Evolutionary conservation across 805 yeast species (phyloP).

Genomic region (Candida bentonensis): DNA sequence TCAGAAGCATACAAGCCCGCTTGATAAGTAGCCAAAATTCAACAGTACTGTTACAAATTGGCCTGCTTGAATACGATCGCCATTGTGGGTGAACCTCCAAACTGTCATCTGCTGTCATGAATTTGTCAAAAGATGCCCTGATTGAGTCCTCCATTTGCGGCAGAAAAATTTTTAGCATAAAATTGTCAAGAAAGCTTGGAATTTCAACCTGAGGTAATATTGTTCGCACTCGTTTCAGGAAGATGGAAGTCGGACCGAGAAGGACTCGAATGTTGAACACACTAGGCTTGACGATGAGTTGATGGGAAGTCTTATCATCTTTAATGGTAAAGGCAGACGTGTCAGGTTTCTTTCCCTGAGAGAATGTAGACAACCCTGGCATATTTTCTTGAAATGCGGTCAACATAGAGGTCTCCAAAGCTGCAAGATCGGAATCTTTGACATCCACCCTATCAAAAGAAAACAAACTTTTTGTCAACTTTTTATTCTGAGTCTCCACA

Average conservation of each 20-base stretch:
- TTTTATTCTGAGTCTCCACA: constrained; percentile 2
- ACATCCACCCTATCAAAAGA: constrained; percentile 21
- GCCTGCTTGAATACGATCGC: constrained; percentile 17
- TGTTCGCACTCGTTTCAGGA: constrained; percentile 43
- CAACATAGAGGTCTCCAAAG: constrained; percentile 27
- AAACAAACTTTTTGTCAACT: constrained; percentile 7
- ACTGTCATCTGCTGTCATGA: constrained; percentile 28
- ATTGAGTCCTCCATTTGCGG: constrained; percentile 49
- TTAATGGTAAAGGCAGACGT: constrained; percentile 40
- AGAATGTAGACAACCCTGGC: constrained; percentile 41
- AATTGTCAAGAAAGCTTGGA: constrained; percentile 40
- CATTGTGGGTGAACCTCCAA: constrained; percentile 22
- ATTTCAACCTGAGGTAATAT: constrained; percentile 22
- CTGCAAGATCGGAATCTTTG: constrained; percentile 10
- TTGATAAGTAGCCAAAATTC: constrained; percentile 34
- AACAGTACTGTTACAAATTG: constrained; percentile 27
- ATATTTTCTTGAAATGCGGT: constrained; percentile 44
- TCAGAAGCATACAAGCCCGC: constrained; percentile 37
- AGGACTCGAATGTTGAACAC: constrained; percentile 70
- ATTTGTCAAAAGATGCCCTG: constrained; percentile 35
- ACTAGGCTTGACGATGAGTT: constrained; percentile 52
- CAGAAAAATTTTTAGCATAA: constrained; percentile 51
- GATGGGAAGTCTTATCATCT: constrained; percentile 44
- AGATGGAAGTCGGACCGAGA: constrained; percentile 56
- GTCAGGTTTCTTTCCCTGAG: constrained; percentile 19